These are phyloP conservation scores for Takashimella koratensis DNA, from an alignment of 1,284 basidiomycete species.

Conservation along the genomic window DNA sequence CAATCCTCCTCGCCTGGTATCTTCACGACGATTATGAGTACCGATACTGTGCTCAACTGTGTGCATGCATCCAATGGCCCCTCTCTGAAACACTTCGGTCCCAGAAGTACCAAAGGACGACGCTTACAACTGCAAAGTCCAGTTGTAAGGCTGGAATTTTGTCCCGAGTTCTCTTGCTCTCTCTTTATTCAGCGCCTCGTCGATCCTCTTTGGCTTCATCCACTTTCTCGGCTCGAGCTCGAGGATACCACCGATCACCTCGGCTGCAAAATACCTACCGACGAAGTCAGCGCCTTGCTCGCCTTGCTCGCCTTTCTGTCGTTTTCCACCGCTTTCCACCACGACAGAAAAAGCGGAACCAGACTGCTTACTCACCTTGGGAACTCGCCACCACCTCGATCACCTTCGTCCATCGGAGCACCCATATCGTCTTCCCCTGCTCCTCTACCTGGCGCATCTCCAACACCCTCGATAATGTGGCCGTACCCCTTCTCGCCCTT, in stretches of 20 bases:
- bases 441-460: constrained; percentile 56
- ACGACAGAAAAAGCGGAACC: too few relatives aligned
- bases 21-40: too few relatives aligned
- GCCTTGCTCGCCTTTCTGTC: too few relatives aligned
- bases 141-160: constrained; percentile 49
- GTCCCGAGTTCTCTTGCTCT: constrained; percentile 56
- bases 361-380: constrained; percentile 59
- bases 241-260: constrained; percentile 89
- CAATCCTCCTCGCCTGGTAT: too few relatives aligned
- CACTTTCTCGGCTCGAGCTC: constrained; percentile 84
- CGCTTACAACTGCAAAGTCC: constrained; percentile 41
- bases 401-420: constrained; percentile 69
- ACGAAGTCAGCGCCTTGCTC: constrained; percentile 1
- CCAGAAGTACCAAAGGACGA: too few relatives aligned
- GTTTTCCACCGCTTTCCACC: too few relatives aligned
- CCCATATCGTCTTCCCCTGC: constrained; percentile 61
- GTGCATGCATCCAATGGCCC: too few relatives aligned
- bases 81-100: too few relatives aligned
- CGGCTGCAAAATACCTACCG: constrained; percentile 87
- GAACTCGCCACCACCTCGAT: constrained; percentile 82
- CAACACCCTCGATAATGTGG: constrained; percentile 88
- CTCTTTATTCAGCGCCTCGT: constrained; percentile 65
- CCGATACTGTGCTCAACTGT: too few relatives aligned
- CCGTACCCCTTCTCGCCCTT: constrained; percentile 96
- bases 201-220: constrained; percentile 72